phyloP scores from a whole-genome alignment of 257 asterid species.

The Rauvolfia tetraphylla region DNA sequence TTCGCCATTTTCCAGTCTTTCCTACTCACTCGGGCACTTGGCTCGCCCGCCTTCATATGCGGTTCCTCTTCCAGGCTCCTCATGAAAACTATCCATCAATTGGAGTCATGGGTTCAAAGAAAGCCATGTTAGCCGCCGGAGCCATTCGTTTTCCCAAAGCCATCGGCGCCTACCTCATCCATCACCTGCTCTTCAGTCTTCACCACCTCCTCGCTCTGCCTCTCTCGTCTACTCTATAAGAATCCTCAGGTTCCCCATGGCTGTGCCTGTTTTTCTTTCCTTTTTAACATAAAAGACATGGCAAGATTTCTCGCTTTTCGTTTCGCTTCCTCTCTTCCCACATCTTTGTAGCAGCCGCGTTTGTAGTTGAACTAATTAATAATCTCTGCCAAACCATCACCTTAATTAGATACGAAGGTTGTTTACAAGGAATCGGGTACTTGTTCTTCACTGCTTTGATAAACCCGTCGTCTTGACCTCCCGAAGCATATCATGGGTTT shows the following conservation, averaged over 20 bases:
- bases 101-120: conserved; percentile 29
- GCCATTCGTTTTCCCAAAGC: conserved; percentile 21
- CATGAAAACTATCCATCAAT: too few species aligned
- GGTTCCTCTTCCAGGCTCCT: too few species aligned
- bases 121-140: conserved; percentile 20
- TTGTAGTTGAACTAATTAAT: conserved; percentile 29
- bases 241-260: background rate
- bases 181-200: background rate
- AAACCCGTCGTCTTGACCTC: background rate
- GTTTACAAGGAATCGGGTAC: conserved; percentile 43
- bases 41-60: too few species aligned
- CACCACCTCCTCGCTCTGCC: background rate
- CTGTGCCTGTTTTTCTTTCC: conserved; percentile 8
- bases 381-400: conserved; percentile 25
- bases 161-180: conserved; percentile 14
- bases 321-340: conserved; percentile 10
- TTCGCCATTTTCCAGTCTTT: too few species aligned
- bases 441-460: too few species aligned
- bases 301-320: conserved; percentile 1
- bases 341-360: conserved; percentile 67
- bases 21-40: too few species aligned
- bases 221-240: conserved; percentile 34
- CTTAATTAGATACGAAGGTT: conserved; percentile 65
- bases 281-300: background rate
- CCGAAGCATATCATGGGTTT: conserved; percentile 49